Conservation (phyloP, 441 rosid species). For the Populus hybrid region DNA sequence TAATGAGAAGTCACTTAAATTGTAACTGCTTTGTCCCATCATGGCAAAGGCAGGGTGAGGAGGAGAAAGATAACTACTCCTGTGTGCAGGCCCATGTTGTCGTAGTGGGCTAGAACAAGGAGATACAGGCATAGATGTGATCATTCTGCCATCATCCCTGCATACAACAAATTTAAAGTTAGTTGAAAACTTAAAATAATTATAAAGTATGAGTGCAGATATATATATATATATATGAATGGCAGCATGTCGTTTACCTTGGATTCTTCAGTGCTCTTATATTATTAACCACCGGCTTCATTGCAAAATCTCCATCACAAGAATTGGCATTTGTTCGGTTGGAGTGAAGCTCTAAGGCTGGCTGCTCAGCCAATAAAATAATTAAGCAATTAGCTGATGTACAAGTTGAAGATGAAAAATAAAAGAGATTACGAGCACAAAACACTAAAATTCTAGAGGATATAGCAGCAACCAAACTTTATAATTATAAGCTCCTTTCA, state of each 20-base stretch:
- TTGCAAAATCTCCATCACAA: constrained; percentile 47
- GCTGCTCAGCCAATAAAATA: constrained; percentile 45
- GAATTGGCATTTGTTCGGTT: constrained; percentile 38
- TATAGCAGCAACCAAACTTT: background rate
- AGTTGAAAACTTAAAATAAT: background rate
- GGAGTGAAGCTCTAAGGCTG: constrained; percentile 55
- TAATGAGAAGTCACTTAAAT: constrained; percentile 48
- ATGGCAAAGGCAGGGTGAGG: constrained; percentile 57
- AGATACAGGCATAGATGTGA: constrained; percentile 83
- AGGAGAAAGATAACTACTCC: constrained; percentile 76
- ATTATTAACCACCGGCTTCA: constrained; percentile 33
- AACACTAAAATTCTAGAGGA: background rate
- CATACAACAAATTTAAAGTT: constrained; percentile 5
- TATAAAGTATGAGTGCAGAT: background rate
- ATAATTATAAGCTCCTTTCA: background rate
- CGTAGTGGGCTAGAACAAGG: constrained; percentile 90
- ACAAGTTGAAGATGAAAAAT: background rate
- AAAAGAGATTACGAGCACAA: background rate
- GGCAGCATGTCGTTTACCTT: constrained; percentile 40
- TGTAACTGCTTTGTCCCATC: constrained; percentile 53
- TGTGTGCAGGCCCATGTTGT: constrained; percentile 54
- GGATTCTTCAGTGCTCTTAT: constrained; percentile 51
- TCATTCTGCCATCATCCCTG: constrained; percentile 71
- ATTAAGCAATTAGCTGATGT: constrained; percentile 15
- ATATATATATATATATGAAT: background rate